Conservation (phyloP, 805 yeast genomes). For the Priceomyces castillae region DNA sequence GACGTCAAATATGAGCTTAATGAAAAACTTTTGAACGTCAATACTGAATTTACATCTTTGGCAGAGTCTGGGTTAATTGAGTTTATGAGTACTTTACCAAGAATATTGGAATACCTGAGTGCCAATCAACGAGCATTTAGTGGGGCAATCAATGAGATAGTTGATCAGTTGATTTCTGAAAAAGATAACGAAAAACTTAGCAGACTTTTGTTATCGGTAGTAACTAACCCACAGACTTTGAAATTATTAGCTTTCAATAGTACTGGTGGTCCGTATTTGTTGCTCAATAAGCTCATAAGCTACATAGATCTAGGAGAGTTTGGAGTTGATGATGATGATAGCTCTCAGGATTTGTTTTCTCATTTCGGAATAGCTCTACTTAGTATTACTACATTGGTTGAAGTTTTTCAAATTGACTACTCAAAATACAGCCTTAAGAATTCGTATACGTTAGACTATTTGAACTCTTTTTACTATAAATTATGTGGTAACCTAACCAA, state of each 20-base stretch:
- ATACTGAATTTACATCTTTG: constrained; percentile 39
- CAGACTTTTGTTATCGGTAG: constrained; percentile 51
- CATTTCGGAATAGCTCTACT: constrained; percentile 64
- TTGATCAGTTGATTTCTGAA: constrained; percentile 23
- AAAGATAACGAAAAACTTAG: constrained; percentile 32
- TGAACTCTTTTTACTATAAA: constrained; percentile 31
- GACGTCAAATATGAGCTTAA: constrained; percentile 24
- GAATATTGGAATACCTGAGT: constrained; percentile 21
- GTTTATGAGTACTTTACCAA: constrained; percentile 20
- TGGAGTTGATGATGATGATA: constrained; percentile 48
- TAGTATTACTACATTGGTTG: constrained; percentile 24
- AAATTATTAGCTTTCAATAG: constrained; percentile 39
- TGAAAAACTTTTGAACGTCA: constrained; percentile 31
- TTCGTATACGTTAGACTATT: constrained; percentile 33
- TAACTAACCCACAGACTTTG: constrained; percentile 41
- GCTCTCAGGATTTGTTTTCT: constrained; percentile 64
- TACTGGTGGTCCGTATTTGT: constrained; percentile 43
- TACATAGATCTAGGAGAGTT: constrained; percentile 48
- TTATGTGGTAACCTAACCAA: constrained; percentile 31
- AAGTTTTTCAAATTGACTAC: constrained; percentile 26
- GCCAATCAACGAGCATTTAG: constrained; percentile 25
- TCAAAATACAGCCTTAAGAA: constrained; percentile 19
- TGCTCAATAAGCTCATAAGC: constrained; percentile 43
- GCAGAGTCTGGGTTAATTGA: constrained; percentile 38
- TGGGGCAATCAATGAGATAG: constrained; percentile 14